Evolutionary conservation across 2,329 filamentous ascomycete genomes (phyloP).

Genomic region (Cryphonectria japonica): DNA sequence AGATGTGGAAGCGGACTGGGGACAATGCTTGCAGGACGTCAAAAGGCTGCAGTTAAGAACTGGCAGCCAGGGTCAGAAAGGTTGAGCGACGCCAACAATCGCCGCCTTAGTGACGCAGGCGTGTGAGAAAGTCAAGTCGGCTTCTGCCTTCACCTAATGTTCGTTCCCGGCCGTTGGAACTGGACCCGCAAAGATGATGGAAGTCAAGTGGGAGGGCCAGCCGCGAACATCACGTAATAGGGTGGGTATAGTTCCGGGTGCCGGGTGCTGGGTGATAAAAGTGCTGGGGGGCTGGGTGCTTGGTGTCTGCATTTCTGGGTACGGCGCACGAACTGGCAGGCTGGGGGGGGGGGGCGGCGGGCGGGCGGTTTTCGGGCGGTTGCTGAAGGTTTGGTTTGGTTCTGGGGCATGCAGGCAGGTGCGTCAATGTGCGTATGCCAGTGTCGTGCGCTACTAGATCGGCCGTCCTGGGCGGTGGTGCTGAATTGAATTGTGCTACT

Average conservation of each 20-base stretch:
- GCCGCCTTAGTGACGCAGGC: neutral
- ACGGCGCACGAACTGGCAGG: neutral
- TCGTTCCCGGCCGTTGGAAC: neutral
- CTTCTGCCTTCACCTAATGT: neutral
- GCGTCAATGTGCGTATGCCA: neutral
- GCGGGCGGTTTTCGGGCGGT: too few species aligned
- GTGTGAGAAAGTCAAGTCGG: neutral
- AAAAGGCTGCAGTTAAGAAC: neutral
- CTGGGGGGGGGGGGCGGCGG: neutral
- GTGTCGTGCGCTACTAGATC: neutral
- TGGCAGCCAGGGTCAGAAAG: neutral
- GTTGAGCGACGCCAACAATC: neutral
- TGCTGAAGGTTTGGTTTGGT: neutral
- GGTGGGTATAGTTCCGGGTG: neutral
- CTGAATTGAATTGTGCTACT: neutral
- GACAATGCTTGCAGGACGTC: neutral
- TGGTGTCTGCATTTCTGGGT: neutral
- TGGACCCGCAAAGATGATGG: conserved; percentile 1
- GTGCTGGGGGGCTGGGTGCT: neutral
- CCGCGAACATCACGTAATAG: conserved; percentile 4
- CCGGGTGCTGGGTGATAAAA: neutral
- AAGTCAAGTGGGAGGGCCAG: neutral
- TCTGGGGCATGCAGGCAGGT: neutral
- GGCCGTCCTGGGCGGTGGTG: neutral
- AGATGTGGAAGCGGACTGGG: neutral